phyloP scores from a whole-genome alignment of 2,329 filamentous ascomycete genomes.

The Aureobasidium namibiae region DNA sequence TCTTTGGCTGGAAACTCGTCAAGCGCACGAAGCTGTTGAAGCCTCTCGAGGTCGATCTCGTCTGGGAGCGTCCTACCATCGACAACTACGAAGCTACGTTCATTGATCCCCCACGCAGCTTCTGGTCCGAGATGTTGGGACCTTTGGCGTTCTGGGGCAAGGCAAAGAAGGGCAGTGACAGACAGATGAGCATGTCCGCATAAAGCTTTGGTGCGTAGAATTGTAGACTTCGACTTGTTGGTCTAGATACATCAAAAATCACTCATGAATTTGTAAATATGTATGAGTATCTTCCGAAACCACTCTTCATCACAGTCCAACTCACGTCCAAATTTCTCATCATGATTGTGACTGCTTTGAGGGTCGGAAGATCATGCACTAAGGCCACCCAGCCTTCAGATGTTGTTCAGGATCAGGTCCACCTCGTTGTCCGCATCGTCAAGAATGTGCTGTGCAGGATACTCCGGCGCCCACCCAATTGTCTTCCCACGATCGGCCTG shows the following conservation, averaged over 20 bases:
- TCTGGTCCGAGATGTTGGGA: slow-evolving; percentile 45
- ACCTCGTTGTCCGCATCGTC: slow-evolving; percentile 40
- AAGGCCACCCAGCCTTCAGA: too few relatives aligned
- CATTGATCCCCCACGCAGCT: slow-evolving; percentile 39
- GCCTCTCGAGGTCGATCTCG: slow-evolving; percentile 50
- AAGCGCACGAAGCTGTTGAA: slow-evolving; percentile 49
- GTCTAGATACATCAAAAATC: too few relatives aligned
- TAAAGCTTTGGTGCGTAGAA: too few relatives aligned
- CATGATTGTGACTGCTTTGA: too few relatives aligned
- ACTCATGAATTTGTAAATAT: too few relatives aligned
- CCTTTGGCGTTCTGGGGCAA: not conserved
- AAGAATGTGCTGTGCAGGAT: slow-evolving; percentile 38
- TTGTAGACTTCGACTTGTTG: too few relatives aligned
- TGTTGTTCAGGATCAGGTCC: slow-evolving; percentile 17
- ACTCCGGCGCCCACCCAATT: slow-evolving; percentile 41
- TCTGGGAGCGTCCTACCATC: slow-evolving; percentile 51
- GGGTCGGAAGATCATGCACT: too few relatives aligned
- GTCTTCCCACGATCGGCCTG: slow-evolving; percentile 29
- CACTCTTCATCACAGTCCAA: too few relatives aligned
- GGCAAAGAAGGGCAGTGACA: not conserved
- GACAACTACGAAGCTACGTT: slow-evolving; percentile 50
- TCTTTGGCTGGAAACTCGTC: slow-evolving; percentile 54
- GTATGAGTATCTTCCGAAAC: too few relatives aligned
- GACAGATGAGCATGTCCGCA: not conserved
- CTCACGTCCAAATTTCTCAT: too few relatives aligned